Percentiles rank a stretch among this genome's conserved stretches.
Evolutionary conservation across 2,329 filamentous ascomycete species (phyloP).

Genomic region (Alternaria ventricosa): DNA sequence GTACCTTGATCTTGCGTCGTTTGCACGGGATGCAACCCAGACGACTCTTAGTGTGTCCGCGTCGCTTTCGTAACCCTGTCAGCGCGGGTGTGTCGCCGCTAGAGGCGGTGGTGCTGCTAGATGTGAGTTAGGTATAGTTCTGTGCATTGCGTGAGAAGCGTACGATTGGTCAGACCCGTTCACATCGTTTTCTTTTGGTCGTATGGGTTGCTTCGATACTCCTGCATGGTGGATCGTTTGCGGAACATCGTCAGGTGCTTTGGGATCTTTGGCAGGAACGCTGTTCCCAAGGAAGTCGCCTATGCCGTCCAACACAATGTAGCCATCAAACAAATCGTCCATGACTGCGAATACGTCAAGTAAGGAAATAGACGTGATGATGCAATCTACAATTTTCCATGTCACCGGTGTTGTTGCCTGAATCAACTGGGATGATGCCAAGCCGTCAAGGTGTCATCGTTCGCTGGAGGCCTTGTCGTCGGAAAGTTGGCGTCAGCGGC

Average conservation of each 20-base stretch:
- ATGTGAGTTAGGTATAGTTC: neutral
- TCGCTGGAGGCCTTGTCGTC: slow-evolving; percentile 5
- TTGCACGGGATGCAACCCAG: slow-evolving; percentile 72
- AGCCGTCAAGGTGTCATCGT: slow-evolving; percentile 3
- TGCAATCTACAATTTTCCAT: neutral
- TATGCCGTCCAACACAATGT: slow-evolving; percentile 18
- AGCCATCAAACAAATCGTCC: slow-evolving; percentile 28
- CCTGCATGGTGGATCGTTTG: neutral
- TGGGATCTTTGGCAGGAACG: neutral
- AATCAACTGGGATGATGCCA: neutral
- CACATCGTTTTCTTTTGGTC: neutral
- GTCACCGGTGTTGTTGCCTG: neutral
- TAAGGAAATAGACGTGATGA: neutral
- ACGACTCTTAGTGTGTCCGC: slow-evolving; percentile 69
- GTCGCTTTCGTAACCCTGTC: slow-evolving; percentile 20
- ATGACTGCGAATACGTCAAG: neutral
- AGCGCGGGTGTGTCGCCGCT: neutral
- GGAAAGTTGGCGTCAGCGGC: slow-evolving; percentile 8
- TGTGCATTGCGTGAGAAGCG: neutral
- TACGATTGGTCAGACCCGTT: slow-evolving; percentile 1
- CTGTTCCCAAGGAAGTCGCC: slow-evolving; percentile 6
- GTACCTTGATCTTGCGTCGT: slow-evolving; percentile 72
- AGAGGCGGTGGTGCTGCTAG: neutral
- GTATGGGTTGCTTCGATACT: neutral
- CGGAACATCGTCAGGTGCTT: neutral